phyloP scores from a whole-genome alignment of 805 yeast genomes.

The Helenozyma baotianmanensis region DNA sequence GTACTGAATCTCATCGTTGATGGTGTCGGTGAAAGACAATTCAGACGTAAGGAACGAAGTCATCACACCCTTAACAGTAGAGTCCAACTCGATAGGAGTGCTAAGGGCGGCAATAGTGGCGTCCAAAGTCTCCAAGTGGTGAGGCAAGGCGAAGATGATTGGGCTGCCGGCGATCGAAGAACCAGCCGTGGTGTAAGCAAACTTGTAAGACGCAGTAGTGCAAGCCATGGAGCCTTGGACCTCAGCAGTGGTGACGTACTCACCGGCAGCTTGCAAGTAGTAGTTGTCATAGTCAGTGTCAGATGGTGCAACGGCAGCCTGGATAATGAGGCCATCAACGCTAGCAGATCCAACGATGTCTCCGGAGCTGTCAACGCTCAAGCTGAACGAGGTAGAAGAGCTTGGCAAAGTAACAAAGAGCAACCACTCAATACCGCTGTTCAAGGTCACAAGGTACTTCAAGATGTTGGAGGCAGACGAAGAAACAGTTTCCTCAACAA shows the following conservation, averaged over 20 bases:
- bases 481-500: conserved; percentile 1
- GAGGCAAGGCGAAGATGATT: conserved; percentile 64
- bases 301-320: conserved; percentile 46
- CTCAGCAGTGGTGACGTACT: conserved; percentile 49
- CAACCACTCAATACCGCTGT: conserved; percentile 45
- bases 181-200: conserved; percentile 49
- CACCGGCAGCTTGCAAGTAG: conserved; percentile 68
- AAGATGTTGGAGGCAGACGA: conserved; percentile 8
- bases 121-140: conserved; percentile 48
- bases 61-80: conserved; percentile 54
- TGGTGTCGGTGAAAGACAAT: conserved; percentile 34
- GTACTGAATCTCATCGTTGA: conserved; percentile 38
- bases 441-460: conserved; percentile 37
- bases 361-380: conserved; percentile 23
- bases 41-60: conserved; percentile 38
- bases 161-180: conserved; percentile 43
- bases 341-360: conserved; percentile 33
- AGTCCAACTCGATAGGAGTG: conserved; percentile 43
- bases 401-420: conserved; percentile 38
- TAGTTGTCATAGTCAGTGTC: conserved; percentile 27
- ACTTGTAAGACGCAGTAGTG: conserved; percentile 42
- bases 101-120: conserved; percentile 20
- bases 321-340: conserved; percentile 44
- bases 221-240: conserved; percentile 47
- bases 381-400: conserved; percentile 15